phyloP scores from a whole-genome alignment of 1,284 basidiomycete genomes.

The Anthracocystis walkeri region DNA sequence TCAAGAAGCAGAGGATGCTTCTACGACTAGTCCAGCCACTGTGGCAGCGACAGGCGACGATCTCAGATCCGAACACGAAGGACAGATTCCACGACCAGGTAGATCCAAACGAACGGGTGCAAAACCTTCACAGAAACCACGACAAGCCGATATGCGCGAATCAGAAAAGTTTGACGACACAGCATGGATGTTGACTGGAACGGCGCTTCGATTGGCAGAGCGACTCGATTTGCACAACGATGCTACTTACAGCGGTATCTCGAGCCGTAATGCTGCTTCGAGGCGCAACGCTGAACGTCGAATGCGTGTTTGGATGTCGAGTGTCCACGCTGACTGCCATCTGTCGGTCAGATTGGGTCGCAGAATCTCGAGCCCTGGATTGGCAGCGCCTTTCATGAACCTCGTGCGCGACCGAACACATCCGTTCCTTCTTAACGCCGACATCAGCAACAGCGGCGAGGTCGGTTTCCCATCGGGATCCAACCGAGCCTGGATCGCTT shows the following conservation, averaged over 20 bases:
- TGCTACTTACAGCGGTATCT: constrained; percentile 48
- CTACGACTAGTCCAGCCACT: constrained; percentile 20
- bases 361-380: constrained; percentile 51
- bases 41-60: constrained; percentile 27
- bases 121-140: constrained; percentile 17
- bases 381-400: constrained; percentile 53
- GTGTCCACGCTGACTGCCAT: constrained; percentile 56
- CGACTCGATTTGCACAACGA: constrained; percentile 55
- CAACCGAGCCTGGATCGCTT: constrained; percentile 50
- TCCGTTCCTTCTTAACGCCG: constrained; percentile 43
- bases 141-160: constrained; percentile 45
- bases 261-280: constrained; percentile 40
- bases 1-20: constrained; percentile 16
- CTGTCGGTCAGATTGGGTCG: constrained; percentile 54
- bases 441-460: constrained; percentile 43
- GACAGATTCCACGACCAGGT: constrained; percentile 24
- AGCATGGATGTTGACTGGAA: constrained; percentile 56
- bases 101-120: constrained; percentile 9
- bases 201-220: constrained; percentile 53
- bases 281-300: constrained; percentile 50
- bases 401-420: constrained; percentile 51
- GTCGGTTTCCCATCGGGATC: constrained; percentile 38
- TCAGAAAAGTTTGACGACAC: constrained; percentile 57
- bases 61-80: constrained; percentile 35
- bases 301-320: constrained; percentile 57